Percentiles rank a stretch among this genome's conserved stretches.
phyloP scores from a whole-genome alignment of 164 flowering plant genomes.

The Umbilicus rupestris region DNA sequence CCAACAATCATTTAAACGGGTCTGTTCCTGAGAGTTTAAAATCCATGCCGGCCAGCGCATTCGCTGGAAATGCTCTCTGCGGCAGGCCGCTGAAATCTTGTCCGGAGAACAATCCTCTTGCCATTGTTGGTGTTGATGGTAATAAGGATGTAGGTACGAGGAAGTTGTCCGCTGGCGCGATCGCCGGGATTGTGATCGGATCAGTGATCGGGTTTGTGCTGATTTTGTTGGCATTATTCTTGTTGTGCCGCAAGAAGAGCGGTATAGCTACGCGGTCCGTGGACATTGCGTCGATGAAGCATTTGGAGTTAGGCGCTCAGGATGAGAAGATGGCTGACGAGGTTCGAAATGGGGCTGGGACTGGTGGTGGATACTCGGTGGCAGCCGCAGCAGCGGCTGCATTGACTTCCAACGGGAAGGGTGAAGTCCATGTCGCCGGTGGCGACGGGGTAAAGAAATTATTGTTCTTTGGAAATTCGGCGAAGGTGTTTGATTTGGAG shows the following conservation, averaged over 20 bases:
- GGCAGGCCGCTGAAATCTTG: conserved; percentile 1
- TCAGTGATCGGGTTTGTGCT: conserved; percentile 33
- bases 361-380: conserved; percentile 11
- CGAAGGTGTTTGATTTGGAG: conserved; percentile 45
- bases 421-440: background rate
- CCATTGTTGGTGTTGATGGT: background rate
- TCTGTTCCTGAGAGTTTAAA: background rate
- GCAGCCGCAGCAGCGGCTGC: conserved; percentile 13
- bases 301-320: conserved; percentile 19
- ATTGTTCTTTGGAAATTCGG: conserved; percentile 37
- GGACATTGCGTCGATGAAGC: conserved; percentile 23
- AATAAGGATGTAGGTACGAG: background rate
- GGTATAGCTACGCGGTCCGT: conserved; percentile 16
- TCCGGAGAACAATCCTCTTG: background rate
- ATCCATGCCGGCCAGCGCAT: background rate
- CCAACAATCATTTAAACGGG: conserved; percentile 1
- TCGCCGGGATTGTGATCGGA: conserved; percentile 74
- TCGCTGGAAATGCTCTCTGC: background rate
- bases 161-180: conserved; percentile 62
- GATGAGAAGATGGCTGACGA: conserved; percentile 13
- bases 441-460: conserved; percentile 28
- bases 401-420: background rate
- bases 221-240: conserved; percentile 30
- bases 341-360: background rate
- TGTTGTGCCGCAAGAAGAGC: conserved; percentile 34